Evolutionary conservation across 1,284 basidiomycete genomes (phyloP).

Genomic region (Naganishia cerealis): DNA sequence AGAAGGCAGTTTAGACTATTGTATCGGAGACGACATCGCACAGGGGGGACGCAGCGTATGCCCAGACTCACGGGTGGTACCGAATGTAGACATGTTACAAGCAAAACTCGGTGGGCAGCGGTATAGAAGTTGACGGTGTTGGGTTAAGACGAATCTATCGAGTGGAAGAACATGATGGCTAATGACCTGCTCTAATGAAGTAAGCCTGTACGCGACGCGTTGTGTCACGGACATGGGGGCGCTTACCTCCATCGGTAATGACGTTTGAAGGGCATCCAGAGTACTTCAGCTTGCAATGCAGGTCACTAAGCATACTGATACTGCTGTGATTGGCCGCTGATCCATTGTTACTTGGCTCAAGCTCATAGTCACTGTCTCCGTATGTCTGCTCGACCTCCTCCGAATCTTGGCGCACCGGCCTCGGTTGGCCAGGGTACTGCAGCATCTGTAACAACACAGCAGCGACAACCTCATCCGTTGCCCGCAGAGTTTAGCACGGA

Average conservation of each 20-base stretch:
- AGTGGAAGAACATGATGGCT: not conserved
- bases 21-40: not conserved
- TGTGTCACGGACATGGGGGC: not conserved
- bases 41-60: not conserved
- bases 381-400: slow-evolving; percentile 15
- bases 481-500: slow-evolving; percentile 69
- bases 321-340: not conserved
- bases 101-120: not conserved
- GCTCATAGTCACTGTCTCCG: not conserved
- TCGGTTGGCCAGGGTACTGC: not conserved
- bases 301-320: not conserved
- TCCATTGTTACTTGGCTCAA: not conserved
- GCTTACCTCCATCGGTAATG: not conserved
- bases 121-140: not conserved
- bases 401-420: slow-evolving; percentile 16
- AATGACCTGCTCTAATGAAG: not conserved
- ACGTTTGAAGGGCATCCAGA: not conserved
- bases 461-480: slow-evolving; percentile 37
- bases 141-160: not conserved
- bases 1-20: slow-evolving; percentile 54
- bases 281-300: too few species aligned
- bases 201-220: not conserved
- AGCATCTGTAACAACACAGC: not conserved
- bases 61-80: slow-evolving; percentile 24
- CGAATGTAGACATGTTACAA: slow-evolving; percentile 11